phyloP scores from a whole-genome alignment of 2,329 filamentous ascomycete species.

The Trichophyton mentagrophytes region DNA sequence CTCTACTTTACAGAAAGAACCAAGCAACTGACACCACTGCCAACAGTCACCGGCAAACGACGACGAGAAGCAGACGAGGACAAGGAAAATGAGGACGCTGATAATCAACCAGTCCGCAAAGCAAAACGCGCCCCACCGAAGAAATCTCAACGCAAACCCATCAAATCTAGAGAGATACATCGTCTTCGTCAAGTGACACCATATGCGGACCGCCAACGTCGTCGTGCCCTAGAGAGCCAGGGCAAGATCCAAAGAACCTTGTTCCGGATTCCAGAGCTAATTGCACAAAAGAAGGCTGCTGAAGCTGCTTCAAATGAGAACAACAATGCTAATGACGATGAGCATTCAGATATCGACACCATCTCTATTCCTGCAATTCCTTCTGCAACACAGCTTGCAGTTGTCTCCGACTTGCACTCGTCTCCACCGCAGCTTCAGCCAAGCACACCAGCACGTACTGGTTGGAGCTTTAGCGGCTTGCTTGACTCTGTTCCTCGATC shows the following conservation, averaged over 20 bases:
- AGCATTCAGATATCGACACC: not conserved
- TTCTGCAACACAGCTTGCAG: not conserved
- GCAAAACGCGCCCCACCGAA: not conserved
- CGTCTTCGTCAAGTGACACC: slow-evolving; percentile 13
- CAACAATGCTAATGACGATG: slow-evolving; percentile 1
- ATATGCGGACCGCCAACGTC: slow-evolving; percentile 21
- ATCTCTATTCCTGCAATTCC: not conserved
- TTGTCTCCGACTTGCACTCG: not conserved
- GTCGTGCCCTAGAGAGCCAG: slow-evolving; percentile 20
- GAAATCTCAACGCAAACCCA: not conserved
- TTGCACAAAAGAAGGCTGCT: slow-evolving; percentile 22
- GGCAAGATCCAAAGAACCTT: slow-evolving; percentile 25
- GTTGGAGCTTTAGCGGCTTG: slow-evolving; percentile 21
- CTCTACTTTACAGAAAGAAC: slow-evolving; percentile 2
- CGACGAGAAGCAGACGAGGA: not conserved
- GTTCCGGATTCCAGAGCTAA: slow-evolving; percentile 22
- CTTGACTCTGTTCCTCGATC: slow-evolving; percentile 22
- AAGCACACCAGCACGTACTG: slow-evolving; percentile 11
- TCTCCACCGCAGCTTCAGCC: not conserved
- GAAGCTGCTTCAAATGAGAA: not conserved
- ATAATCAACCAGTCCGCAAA: not conserved
- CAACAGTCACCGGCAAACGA: slow-evolving; percentile 6
- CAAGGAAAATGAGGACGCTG: not conserved
- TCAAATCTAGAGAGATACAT: slow-evolving; percentile 8
- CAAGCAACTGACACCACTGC: slow-evolving; percentile 8